These are phyloP conservation scores for Paramecium sexaurelia DNA, from an alignment of 73 alveolate genomes.

Conservation along the genomic window DNA sequence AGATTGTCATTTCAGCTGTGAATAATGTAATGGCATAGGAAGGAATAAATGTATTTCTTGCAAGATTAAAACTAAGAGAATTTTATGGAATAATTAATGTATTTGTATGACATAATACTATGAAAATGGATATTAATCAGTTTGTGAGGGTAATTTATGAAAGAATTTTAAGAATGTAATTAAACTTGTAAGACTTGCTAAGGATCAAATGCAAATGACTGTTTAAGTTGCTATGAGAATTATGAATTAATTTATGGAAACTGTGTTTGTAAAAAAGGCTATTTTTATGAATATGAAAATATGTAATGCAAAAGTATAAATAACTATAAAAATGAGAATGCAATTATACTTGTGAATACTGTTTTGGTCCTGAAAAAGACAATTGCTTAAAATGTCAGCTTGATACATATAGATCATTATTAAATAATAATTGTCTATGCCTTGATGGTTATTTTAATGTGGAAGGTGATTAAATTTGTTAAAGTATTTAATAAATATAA, in stretches of 20 bases:
- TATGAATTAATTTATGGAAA: background rate
- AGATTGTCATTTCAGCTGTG: background rate
- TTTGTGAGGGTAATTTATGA: background rate
- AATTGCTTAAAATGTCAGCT: background rate
- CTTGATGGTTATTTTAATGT: background rate
- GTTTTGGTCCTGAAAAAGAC: background rate
- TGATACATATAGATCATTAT: background rate
- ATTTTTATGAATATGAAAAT: background rate
- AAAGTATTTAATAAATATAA: background rate
- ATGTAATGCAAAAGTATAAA: background rate
- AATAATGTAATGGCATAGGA: background rate
- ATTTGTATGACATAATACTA: background rate
- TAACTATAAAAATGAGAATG: background rate
- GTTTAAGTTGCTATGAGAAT: background rate
- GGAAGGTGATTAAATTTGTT: background rate
- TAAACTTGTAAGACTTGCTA: background rate
- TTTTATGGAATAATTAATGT: background rate
- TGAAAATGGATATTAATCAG: background rate
- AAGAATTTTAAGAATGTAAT: background rate
- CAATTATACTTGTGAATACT: background rate
- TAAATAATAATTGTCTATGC: background rate
- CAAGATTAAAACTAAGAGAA: background rate
- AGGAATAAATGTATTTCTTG: background rate
- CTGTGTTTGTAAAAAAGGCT: background rate
- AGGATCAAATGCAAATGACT: background rate